phyloP scores from a whole-genome alignment of 2,329 filamentous ascomycete genomes.

The Zymoseptoria ardabiliae region DNA sequence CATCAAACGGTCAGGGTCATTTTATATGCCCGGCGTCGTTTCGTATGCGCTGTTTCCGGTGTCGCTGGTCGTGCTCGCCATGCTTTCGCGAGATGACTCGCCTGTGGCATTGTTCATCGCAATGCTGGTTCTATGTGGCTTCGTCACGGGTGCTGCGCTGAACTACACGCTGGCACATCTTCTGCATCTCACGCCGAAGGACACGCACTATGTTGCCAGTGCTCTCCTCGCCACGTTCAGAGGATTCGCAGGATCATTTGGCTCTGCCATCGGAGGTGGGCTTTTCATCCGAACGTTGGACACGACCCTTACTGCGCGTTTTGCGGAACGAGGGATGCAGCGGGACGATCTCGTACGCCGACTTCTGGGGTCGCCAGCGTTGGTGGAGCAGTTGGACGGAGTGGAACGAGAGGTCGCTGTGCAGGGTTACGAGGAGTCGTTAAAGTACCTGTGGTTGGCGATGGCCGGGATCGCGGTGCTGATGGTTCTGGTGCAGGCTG shows the following conservation, averaged over 20 bases:
- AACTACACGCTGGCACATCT: constrained; percentile 79
- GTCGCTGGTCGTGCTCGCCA: constrained; percentile 51
- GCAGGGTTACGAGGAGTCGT: constrained; percentile 46
- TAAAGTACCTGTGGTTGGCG: constrained; percentile 47
- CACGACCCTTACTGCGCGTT: constrained; percentile 49
- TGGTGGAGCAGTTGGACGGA: constrained; percentile 45
- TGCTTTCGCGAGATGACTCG: constrained; percentile 47
- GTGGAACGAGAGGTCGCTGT: constrained; percentile 46
- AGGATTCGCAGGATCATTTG: constrained; percentile 74
- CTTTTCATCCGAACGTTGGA: constrained; percentile 60
- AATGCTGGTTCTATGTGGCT: constrained; percentile 61
- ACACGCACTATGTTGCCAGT: constrained; percentile 67
- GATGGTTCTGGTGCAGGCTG: constrained; percentile 49
- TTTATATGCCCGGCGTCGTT: constrained; percentile 49
- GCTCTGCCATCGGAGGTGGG: constrained; percentile 70
- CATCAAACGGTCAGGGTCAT: constrained; percentile 64
- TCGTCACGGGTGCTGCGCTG: constrained; percentile 62
- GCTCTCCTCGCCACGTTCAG: constrained; percentile 72
- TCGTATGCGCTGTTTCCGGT: constrained; percentile 56
- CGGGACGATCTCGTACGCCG: constrained; percentile 44
- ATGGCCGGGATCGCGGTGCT: constrained; percentile 43
- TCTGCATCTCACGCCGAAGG: constrained; percentile 60
- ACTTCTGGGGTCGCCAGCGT: constrained; percentile 52
- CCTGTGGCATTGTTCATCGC: constrained; percentile 49
- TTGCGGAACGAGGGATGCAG: constrained; percentile 40